Conservation (phyloP, 164 flowering plant genomes). For the Vitis amurensis region DNA sequence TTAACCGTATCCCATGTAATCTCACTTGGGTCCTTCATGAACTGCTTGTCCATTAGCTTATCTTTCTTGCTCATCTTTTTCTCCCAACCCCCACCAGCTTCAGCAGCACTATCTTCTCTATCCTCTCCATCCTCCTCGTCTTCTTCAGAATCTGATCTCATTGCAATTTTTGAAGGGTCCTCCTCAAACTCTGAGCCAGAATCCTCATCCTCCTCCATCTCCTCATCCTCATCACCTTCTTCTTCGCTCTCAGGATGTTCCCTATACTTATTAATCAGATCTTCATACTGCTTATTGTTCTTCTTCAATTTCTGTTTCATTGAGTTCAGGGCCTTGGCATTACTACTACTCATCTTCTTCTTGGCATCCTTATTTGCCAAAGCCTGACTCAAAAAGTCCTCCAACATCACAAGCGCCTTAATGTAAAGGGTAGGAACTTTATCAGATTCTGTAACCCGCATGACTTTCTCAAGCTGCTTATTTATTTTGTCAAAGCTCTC, state of each 20-base stretch:
- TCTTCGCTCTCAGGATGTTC: conserved; percentile 77
- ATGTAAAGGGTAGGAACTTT: conserved; percentile 67
- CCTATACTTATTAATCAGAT: conserved; percentile 61
- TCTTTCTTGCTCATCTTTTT: conserved; percentile 75
- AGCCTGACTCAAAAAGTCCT: conserved; percentile 74
- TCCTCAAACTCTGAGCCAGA: conserved; percentile 47
- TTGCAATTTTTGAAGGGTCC: conserved; percentile 26
- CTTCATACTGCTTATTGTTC: conserved; percentile 85
- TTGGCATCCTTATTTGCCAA: conserved; percentile 87
- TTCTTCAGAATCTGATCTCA: conserved; percentile 24
- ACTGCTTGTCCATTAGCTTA: conserved; percentile 73
- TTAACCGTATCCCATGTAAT: conserved; percentile 85
- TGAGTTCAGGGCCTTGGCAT: conserved; percentile 82
- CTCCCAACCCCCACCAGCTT: conserved; percentile 51
- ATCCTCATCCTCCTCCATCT: conserved; percentile 42
- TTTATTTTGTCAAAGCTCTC: conserved; percentile 87
- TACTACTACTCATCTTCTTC: conserved; percentile 89
- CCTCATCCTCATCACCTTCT: conserved; percentile 34
- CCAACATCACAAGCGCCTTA: conserved; percentile 77
- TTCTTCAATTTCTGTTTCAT: conserved; percentile 96
- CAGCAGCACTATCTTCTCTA: conserved; percentile 8
- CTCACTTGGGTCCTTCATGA: conserved; percentile 77
- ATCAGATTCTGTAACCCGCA: conserved; percentile 71
- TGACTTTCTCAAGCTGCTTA: conserved; percentile 90
- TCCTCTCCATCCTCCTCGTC: conserved; percentile 28